These are phyloP conservation scores for Lichtheimia hyalospora DNA, from an alignment of 371 early-diverging fungal genomes.

Conservation along the genomic window DNA sequence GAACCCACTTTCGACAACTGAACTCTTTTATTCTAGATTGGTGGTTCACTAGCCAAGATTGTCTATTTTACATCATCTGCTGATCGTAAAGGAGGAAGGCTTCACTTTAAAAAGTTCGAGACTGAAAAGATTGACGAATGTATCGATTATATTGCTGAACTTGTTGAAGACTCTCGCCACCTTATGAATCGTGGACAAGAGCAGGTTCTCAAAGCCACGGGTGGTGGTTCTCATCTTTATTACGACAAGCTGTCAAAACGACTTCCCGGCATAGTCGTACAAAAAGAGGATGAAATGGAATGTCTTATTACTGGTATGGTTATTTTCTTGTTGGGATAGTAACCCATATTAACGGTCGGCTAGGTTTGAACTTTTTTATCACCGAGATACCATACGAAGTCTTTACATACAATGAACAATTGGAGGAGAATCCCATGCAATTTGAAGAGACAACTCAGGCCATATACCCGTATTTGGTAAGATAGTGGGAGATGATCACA, in stretches of 20 bases:
- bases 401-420: constrained; percentile 81
- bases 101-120: constrained; percentile 93
- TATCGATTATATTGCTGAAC: constrained; percentile 76
- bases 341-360: background rate
- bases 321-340: background rate
- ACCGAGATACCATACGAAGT: constrained; percentile 93
- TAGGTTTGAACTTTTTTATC: constrained; percentile 89
- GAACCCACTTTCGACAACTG: background rate
- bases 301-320: constrained; percentile 72
- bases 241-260: constrained; percentile 53
- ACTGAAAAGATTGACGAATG: constrained; percentile 90
- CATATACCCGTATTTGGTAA: constrained; percentile 82
- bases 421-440: constrained; percentile 68
- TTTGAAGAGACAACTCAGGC: constrained; percentile 76
- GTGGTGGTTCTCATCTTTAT: constrained; percentile 84
- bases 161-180: constrained; percentile 60
- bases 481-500: background rate
- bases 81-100: constrained; percentile 74
- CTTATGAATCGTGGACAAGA: constrained; percentile 29
- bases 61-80: constrained; percentile 79
- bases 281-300: constrained; percentile 89
- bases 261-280: constrained; percentile 62
- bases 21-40: constrained; percentile 56
- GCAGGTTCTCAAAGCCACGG: constrained; percentile 74
- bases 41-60: constrained; percentile 93